Percentiles rank a stretch among this genome's conserved stretches.
Evolutionary conservation across 768 basidiomycete genomes (phyloP).

Genomic region (Kwoniella mangroviensis): DNA sequence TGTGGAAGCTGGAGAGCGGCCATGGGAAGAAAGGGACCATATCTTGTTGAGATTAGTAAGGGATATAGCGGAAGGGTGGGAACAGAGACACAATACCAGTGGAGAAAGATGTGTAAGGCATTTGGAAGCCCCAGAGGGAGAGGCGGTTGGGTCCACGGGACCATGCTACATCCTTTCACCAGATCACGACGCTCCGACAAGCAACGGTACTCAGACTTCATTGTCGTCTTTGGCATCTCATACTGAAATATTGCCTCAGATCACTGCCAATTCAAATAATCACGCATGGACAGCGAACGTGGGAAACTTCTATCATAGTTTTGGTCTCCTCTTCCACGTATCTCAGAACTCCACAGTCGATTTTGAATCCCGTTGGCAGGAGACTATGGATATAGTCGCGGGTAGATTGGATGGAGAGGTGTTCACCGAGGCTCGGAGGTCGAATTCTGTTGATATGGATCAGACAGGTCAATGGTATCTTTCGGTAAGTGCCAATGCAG

Average conservation of each 20-base stretch:
- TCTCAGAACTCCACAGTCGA: constrained; percentile 5
- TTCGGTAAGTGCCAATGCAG: constrained; percentile 34
- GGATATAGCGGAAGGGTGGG: constrained; percentile 42
- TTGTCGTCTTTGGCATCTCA: constrained; percentile 9
- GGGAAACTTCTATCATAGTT: constrained; percentile 36
- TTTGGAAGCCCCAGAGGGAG: not conserved
- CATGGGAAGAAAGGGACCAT: constrained; percentile 38
- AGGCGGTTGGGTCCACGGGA: not conserved
- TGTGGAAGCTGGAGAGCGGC: not conserved
- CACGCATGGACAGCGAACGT: constrained; percentile 10
- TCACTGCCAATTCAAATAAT: not conserved
- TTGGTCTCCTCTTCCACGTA: constrained; percentile 34
- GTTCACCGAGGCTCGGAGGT: constrained; percentile 34
- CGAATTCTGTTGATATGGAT: constrained; percentile 15
- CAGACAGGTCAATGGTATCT: constrained; percentile 38
- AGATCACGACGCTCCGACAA: not conserved
- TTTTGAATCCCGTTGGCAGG: constrained; percentile 38
- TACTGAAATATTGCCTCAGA: too few relatives aligned
- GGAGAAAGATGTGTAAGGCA: constrained; percentile 33
- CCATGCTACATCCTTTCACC: constrained; percentile 33
- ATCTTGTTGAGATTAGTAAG: constrained; percentile 28
- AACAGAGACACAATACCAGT: constrained; percentile 4
- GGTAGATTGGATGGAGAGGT: constrained; percentile 33
- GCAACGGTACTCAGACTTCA: constrained; percentile 1
- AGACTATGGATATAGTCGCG: constrained; percentile 17